Evolutionary conservation across 768 basidiomycete species (phyloP), one percentile per base, ranked within the genome.

Genomic region (Xanthoconium purpureum): DNA sequence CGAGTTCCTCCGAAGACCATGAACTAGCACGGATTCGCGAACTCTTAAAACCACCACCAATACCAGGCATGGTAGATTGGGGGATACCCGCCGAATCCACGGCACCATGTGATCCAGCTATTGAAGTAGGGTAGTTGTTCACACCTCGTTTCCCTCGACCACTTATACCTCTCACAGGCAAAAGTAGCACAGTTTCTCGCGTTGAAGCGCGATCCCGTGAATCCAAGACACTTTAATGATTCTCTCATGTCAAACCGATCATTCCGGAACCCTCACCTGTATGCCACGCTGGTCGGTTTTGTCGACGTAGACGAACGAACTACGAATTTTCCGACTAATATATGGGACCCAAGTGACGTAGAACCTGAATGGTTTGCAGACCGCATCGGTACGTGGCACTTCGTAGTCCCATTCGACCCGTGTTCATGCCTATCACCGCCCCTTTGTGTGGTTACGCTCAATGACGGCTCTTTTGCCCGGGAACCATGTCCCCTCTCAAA

Each of bases 221-320:
- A 82, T 63, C 88, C 89, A 1, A 85, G 87, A 62, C 94, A 97
- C 71, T 98, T 97, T 76, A 99, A 98, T 70, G 94, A 97, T 71
- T 91, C 91, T 2, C 81, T 99, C 40, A 92, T 98, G 86, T 84
- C 87, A 9, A 92, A 90, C 62, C 87, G 92, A 43, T 87, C 93
- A 5, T 99, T 98, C 74, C 85, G 94, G 29, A 99, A 99, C 66
- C 96, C 96, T 0, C 92, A 97, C 66, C 82, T 98, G n/a, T 97
- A 96, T 71, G 79, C 91, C 13, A 94, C 94, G 64, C 83, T 99
- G 3, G 95, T 99, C 59, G 92, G 97, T 66, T 97, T 95, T 68
- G 86, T 97, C 15, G 88, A 89, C 55, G 88, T 95, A 15, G 87
- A 96, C 65, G 96, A 98, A 70, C 82, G 87, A 15, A 76, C 83